Evolutionary conservation across 176 grass and related monocot species (phyloP).

Genomic region (Eremochloa ophiuroides): DNA sequence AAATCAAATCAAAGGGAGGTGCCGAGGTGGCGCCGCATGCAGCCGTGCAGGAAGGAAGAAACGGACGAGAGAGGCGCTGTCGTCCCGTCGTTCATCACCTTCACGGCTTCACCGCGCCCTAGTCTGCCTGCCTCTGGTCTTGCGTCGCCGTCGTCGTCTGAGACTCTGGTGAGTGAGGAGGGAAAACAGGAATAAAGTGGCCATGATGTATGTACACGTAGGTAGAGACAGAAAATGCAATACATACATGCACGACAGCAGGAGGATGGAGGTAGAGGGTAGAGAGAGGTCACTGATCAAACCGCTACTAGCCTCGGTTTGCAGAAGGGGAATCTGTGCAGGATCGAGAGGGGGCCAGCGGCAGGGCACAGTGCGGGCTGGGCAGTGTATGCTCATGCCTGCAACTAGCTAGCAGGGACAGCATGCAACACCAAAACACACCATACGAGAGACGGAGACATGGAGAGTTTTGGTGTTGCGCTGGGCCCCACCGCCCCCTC

Average conservation of each 20-base stretch:
- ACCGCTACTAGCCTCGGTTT: constrained; percentile 5
- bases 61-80: background rate
- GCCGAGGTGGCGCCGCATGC: background rate
- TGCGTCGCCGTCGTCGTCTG: background rate
- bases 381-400: background rate
- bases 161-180: background rate
- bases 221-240: background rate
- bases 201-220: constrained; percentile 13
- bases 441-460: background rate
- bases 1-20: background rate
- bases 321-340: constrained; percentile 32
- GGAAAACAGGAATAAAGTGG: constrained; percentile 20
- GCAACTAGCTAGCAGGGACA: background rate
- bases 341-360: background rate
- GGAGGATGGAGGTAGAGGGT: background rate
- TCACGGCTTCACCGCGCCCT: background rate
- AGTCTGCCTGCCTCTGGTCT: background rate
- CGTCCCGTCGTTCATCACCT: background rate
- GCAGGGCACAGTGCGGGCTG: background rate
- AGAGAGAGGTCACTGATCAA: background rate
- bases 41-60: background rate
- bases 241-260: background rate
- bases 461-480: too few species aligned
- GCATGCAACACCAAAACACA: constrained; percentile 33
- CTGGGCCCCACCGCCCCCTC: too few species aligned